Percentiles rank a stretch among this genome's conserved stretches.
Conservation (phyloP, 441 rosid genomes). For the Populus tomentosa region DNA sequence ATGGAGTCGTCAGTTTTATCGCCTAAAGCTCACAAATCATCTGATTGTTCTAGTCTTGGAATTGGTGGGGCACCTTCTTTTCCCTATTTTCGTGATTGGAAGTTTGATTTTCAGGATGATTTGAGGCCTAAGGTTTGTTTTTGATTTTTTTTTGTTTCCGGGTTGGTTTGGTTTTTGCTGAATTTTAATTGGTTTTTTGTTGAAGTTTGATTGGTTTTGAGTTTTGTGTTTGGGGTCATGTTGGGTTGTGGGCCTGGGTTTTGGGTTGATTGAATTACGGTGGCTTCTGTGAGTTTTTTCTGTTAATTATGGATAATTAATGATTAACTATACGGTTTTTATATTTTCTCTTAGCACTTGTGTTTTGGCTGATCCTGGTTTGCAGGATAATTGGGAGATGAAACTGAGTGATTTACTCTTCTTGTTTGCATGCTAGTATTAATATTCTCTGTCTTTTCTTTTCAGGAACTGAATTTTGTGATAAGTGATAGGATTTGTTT, state of each 20-base stretch:
- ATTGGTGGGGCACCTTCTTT: slow-evolving; percentile 79
- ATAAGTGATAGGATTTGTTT: not conserved
- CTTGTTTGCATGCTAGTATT: not conserved
- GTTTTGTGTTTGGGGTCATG: not conserved
- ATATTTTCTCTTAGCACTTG: not conserved
- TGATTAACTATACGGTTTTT: no score
- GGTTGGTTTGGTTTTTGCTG: not conserved
- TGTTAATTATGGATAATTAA: no score
- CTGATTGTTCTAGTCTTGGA: slow-evolving; percentile 63
- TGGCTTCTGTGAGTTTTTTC: not conserved
- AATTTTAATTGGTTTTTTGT: not conserved
- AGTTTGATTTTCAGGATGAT: slow-evolving; percentile 55
- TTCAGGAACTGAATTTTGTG: no score
- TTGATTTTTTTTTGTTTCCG: not conserved
- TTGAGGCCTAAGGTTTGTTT: slow-evolving; percentile 65
- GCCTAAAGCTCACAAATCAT: slow-evolving; percentile 42
- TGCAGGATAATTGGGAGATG: not conserved
- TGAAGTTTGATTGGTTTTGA: not conserved
- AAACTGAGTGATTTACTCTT: not conserved
- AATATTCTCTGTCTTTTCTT: no score
- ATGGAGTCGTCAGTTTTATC: slow-evolving; percentile 69
- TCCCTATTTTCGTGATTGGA: slow-evolving; percentile 83
- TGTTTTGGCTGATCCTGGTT: not conserved
- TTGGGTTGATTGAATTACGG: not conserved
- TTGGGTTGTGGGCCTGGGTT: not conserved